phyloP scores from a whole-genome alignment of 345 rosid genomes.

The Erysimum cheiranthoides region DNA sequence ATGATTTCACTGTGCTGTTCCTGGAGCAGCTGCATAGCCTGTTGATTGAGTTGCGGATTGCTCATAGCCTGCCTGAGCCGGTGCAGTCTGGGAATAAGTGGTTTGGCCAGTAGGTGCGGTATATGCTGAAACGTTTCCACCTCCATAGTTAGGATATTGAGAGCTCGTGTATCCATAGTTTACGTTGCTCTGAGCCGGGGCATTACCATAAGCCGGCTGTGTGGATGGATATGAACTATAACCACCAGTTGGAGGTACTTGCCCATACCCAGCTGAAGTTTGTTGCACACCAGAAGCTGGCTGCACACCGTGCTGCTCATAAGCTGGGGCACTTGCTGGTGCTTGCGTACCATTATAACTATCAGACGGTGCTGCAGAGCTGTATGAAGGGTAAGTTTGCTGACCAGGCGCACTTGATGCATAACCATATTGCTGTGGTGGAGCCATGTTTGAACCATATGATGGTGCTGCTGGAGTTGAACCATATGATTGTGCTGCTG shows the following conservation, averaged over 20 bases:
- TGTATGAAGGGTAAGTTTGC: constrained; percentile 67
- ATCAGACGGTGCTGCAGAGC: constrained; percentile 59
- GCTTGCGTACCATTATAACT: constrained; percentile 58
- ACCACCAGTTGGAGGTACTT: constrained; percentile 54
- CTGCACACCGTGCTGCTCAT: constrained; percentile 55
- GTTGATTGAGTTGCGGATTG: constrained; percentile 65
- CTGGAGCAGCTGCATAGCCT: constrained; percentile 65
- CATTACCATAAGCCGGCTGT: constrained; percentile 64
- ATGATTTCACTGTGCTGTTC: constrained; percentile 57
- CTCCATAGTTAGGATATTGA: constrained; percentile 69
- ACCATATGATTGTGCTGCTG: constrained; percentile 63
- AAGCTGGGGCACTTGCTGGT: constrained; percentile 50
- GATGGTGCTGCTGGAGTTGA: constrained; percentile 56
- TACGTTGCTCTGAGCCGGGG: constrained; percentile 57
- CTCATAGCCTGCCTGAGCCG: constrained; percentile 70
- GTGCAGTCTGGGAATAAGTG: constrained; percentile 62
- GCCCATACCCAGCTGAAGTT: constrained; percentile 55
- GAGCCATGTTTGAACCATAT: constrained; percentile 59
- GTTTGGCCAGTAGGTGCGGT: constrained; percentile 56
- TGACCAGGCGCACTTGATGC: constrained; percentile 64
- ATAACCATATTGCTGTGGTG: constrained; percentile 76
- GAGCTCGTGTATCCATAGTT: constrained; percentile 62
- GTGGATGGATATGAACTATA: constrained; percentile 63
- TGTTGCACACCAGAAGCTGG: constrained; percentile 51
- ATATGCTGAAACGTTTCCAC: constrained; percentile 52